Base-by-base conservation (phyloP, 768 basidiomycete genomes). In the Albatrellus ellisii region DNA sequence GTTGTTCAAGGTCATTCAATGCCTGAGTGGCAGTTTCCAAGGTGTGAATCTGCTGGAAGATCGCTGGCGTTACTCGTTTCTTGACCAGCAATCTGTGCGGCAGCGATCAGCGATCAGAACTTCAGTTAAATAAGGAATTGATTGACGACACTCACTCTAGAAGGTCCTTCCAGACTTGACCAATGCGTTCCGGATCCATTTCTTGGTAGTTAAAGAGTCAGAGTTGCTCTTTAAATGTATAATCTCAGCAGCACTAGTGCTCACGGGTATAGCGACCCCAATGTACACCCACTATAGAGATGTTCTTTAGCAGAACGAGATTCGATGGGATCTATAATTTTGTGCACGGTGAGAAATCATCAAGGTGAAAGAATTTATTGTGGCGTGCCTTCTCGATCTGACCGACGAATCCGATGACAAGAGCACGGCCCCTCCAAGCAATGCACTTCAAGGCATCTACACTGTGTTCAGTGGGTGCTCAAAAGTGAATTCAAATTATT, bases 361-460 rank as follows among this genome's bases (percentile, higher is more conserved):
- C 11, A n/a, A 21, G n/a, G 12, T 9, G 10, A 18, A 20, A 18
- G 11, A n/a, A 12, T 20, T n/a, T 9, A 2, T 29, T 6, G 31
- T 6, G 9, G 20, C 56, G 8, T 37, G 83, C 81, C 67, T 88
- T 86, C 59, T 91, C 88, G 42, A 94, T 88, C 10, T 68, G 60
- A 3, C 87, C 87, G 3, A 84, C 88, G 59, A 92, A 98, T 5
- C 94, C 95, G 39, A 99, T 79, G n/a, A 98, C 84, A 9, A 99
- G 53, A 1, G 84, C 79, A 11, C 94, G 74, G 1, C 92, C 90
- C 57, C 92, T 91, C 79, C 92, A 97, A 0, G 83, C 85, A 43
- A 91, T 86, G 57, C 90, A 94, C 57, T 92, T 98, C 43, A 97
- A 56, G 36, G 72, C 81, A 57, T 88, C 90, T 86, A 34, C n/a